A percentile compares a stretch with the other conserved stretches of the same genome.
phyloP scores from a whole-genome alignment of 179 eudicot genomes.

The Silene vulgaris region DNA sequence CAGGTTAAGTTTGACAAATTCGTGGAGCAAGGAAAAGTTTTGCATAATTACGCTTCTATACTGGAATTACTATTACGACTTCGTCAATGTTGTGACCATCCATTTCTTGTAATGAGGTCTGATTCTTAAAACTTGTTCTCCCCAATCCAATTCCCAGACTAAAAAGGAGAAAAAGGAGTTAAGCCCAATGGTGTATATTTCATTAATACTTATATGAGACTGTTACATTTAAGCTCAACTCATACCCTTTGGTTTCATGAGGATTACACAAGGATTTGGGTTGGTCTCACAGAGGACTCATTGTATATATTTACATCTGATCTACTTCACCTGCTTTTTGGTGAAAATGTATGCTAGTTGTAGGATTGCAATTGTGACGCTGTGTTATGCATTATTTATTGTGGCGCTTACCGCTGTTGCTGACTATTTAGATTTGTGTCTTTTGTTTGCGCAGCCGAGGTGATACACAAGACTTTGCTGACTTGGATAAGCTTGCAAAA shows the following conservation, averaged over 20 bases:
- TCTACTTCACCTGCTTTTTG: background rate
- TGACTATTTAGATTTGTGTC: slow-evolving; percentile 8
- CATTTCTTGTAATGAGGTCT: slow-evolving; percentile 96
- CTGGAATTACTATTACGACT: slow-evolving; percentile 84
- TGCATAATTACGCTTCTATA: slow-evolving; percentile 96
- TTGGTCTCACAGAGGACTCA: background rate
- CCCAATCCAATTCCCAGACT: background rate
- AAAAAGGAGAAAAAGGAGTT: background rate
- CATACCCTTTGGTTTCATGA: no score
- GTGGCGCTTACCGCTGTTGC: background rate
- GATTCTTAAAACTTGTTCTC: slow-evolving; percentile 11
- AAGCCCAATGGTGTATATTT: background rate
- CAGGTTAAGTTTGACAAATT: slow-evolving; percentile 96
- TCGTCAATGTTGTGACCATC: slow-evolving; percentile 98
- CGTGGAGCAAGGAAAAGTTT: slow-evolving; percentile 95
- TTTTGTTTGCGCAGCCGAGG: slow-evolving; percentile 67
- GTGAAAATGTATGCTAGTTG: no score
- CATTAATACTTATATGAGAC: no score
- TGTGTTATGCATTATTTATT: background rate
- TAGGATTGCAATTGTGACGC: background rate
- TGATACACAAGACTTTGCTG: slow-evolving; percentile 92
- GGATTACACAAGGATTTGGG: no score
- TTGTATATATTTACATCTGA: background rate
- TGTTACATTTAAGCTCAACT: no score
- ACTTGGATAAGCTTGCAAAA: slow-evolving; percentile 83